Evolutionary conservation across 352 stramenopile genomes (phyloP), one percentile per base, ranked within the genome.

Genomic region (Globisporangium lucens): DNA sequence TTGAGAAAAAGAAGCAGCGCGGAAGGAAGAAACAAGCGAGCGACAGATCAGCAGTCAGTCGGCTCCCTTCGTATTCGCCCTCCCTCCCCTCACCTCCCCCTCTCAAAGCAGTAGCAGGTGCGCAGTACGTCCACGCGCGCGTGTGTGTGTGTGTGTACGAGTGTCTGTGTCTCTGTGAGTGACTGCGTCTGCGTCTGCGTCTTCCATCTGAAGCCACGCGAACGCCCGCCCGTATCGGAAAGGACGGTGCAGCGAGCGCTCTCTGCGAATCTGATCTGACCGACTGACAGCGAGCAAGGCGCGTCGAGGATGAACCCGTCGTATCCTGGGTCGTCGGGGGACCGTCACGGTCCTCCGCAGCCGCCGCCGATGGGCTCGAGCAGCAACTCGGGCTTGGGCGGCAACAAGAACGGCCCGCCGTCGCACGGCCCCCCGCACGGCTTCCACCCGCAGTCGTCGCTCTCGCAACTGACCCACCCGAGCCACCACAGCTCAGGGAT

Each of bases 361-460:
- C 71, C 65, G 29, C 58, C 71, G 53, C 67, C 73, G 47, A 75
- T 85, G 67, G 77, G 66, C 59, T 69, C 70, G 41, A 51, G 66
- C 41, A 71, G 70, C 24, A 81, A 58, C 60, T 66, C 71, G 1
- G 67, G 68, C 12, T 51, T 86, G 63, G 74, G 75, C n/a, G 65
- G 69, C 27, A 65, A 47, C 30, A 87, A 87, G 63, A 72, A 62
- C 61, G 75, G 78, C 0, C 68, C 66, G 36, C 69, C 75, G 51
- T 72, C 65, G 30, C 67, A 73, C 20, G 41, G 46, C 10, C 63
- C 51, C 30, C 76, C 72, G 64, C 85, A 93, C 62, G 74, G 69
- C 35, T 91, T 89, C 74, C 85, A 91, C 62, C 72, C 83, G 68
- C 81, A 87, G 77, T 76, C 83, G 53, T 85, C 83, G 56, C 70